phyloP scores from a whole-genome alignment of 306 rosid genomes.

The Hippophae tibetana region DNA sequence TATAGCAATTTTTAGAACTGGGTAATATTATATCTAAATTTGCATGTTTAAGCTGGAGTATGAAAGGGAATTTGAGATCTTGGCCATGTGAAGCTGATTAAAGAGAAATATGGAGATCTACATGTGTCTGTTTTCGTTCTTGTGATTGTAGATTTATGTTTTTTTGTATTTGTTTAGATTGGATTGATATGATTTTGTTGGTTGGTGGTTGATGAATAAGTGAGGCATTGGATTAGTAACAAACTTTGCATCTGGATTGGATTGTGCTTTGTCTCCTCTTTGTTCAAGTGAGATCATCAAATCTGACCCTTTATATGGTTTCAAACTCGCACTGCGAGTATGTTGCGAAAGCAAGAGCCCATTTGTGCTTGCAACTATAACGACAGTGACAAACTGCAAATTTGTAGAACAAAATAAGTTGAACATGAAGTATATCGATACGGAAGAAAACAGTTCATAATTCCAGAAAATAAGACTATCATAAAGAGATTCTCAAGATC shows the following conservation, averaged over 20 bases:
- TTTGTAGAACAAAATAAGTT: no score
- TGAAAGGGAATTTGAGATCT: constrained; percentile 26
- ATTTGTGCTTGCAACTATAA: no score
- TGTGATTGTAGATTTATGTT: constrained; percentile 8
- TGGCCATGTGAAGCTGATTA: constrained; percentile 34
- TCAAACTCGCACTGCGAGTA: no score
- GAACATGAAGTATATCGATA: no score
- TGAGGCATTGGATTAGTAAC: constrained; percentile 28
- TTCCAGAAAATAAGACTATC: no score
- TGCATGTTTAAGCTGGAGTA: constrained; percentile 31
- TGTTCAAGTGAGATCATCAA: constrained; percentile 24
- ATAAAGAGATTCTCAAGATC: no score
- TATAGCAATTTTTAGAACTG: constrained; percentile 6
- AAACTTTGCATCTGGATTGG: constrained; percentile 35
- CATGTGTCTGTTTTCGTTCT: constrained; percentile 18
- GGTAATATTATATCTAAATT: constrained; percentile 26
- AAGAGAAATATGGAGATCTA: constrained; percentile 13
- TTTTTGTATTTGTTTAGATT: constrained; percentile 4
- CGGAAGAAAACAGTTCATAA: no score
- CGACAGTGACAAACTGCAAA: no score
- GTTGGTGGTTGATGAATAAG: constrained; percentile 20
- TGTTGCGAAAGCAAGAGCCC: no score
- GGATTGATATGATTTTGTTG: neutral
- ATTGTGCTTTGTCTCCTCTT: constrained; percentile 19
- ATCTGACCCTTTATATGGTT: constrained; percentile 8